These are phyloP conservation scores for Aspergillus latus DNA, from an alignment of 2,329 filamentous ascomycete species.

Conservation along the genomic window DNA sequence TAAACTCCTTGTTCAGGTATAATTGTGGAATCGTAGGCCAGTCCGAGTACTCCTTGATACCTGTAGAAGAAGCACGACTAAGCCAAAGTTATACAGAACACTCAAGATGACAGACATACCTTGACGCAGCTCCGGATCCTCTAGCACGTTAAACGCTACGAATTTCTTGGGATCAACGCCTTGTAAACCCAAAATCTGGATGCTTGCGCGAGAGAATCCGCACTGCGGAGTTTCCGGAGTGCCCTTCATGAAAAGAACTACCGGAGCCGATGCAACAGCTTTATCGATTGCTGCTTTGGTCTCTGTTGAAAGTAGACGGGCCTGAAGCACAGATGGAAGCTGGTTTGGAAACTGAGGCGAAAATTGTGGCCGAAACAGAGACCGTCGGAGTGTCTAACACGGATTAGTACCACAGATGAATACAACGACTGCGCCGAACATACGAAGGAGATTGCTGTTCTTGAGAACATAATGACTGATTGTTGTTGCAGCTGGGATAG, in stretches of 20 bases:
- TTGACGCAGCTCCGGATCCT: constrained; percentile 80
- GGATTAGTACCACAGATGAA: not conserved
- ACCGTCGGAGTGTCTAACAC: constrained; percentile 1
- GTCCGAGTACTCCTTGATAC: constrained; percentile 98
- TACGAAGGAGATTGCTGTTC: constrained; percentile 24
- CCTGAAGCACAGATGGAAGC: constrained; percentile 29
- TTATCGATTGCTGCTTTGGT: constrained; percentile 84
- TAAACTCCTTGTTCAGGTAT: constrained; percentile 92
- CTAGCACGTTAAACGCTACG: constrained; percentile 95
- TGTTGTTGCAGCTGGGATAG: not conserved
- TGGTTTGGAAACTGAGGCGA: not conserved
- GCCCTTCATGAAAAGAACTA: constrained; percentile 99
- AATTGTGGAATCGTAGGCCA: constrained; percentile 99
- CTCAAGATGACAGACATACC: constrained; percentile 53
- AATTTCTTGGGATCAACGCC: constrained; percentile 95
- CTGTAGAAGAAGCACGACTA: constrained; percentile 47
- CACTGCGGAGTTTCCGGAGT: constrained; percentile 95
- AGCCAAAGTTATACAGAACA: not conserved
- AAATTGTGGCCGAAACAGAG: constrained; percentile 4
- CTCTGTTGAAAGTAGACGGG: constrained; percentile 74
- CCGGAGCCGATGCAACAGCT: constrained; percentile 80
- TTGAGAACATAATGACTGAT: constrained; percentile 30
- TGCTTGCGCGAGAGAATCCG: constrained; percentile 90
- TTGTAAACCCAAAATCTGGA: constrained; percentile 92
- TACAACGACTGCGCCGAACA: not conserved